phyloP scores from a whole-genome alignment of 176 grass and related monocot species.

The Echinochloa phyllopogon region DNA sequence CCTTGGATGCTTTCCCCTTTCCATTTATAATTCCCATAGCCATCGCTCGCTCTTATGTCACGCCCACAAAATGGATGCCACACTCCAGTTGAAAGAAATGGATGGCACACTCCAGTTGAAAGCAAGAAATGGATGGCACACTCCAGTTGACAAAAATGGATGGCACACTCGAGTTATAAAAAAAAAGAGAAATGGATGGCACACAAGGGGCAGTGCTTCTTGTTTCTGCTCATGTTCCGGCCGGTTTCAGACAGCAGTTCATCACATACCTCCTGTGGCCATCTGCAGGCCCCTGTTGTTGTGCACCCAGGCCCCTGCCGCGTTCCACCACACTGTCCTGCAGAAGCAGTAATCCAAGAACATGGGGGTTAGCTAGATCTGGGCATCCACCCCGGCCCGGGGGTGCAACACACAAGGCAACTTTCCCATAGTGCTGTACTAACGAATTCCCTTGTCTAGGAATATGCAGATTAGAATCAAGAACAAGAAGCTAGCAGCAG shows the following conservation, averaged over 20 bases:
- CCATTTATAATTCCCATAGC: slow-evolving; percentile 1
- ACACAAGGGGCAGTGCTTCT: background rate
- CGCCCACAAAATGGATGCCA: background rate
- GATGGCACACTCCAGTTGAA: background rate
- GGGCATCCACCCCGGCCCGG: background rate
- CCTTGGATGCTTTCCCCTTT: slow-evolving; percentile 59
- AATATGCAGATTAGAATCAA: slow-evolving; percentile 20
- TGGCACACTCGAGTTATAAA: background rate
- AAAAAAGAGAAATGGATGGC: background rate
- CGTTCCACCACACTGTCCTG: slow-evolving; percentile 46
- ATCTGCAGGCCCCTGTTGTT: slow-evolving; percentile 25
- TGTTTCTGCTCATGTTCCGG: slow-evolving; percentile 27
- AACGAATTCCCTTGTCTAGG: background rate
- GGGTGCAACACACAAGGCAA: slow-evolving; percentile 21
- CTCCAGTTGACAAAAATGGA: background rate
- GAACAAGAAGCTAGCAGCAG: background rate
- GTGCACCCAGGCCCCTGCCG: slow-evolving; percentile 45
- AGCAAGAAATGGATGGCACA: background rate
- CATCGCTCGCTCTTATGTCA: background rate
- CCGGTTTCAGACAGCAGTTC: slow-evolving; percentile 25
- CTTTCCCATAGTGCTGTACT: background rate
- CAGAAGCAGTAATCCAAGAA: slow-evolving; percentile 23
- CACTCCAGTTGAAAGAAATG: background rate
- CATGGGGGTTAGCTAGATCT: slow-evolving; percentile 38
- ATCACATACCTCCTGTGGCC: slow-evolving; percentile 55